phyloP scores from a whole-genome alignment of 1,139 yeast genomes.

The Suhomyces bribrorum region DNA sequence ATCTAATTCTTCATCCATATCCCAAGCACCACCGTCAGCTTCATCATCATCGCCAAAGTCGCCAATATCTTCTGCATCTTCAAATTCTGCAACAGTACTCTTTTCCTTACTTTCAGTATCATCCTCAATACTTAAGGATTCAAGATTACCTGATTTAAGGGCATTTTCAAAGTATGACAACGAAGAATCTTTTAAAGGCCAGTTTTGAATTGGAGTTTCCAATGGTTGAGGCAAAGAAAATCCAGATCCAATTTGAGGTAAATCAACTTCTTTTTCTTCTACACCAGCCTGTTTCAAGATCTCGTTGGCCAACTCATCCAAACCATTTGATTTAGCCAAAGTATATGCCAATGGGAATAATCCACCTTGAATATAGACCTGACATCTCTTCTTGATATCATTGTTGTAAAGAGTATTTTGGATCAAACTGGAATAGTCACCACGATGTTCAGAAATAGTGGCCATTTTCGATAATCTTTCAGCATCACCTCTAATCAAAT shows the following conservation, averaged over 20 bases:
- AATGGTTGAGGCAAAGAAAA: slow-evolving; percentile 48
- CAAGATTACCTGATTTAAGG: slow-evolving; percentile 70
- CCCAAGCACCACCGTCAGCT: slow-evolving; percentile 58
- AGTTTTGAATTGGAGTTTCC: slow-evolving; percentile 52
- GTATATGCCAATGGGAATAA: slow-evolving; percentile 90
- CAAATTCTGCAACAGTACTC: slow-evolving; percentile 23
- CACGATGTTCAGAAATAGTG: slow-evolving; percentile 84
- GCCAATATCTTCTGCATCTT: slow-evolving; percentile 28
- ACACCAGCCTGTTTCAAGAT: slow-evolving; percentile 72
- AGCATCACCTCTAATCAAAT: slow-evolving; percentile 78
- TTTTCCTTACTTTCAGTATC: slow-evolving; percentile 23
- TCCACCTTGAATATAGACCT: slow-evolving; percentile 75
- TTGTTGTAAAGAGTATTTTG: slow-evolving; percentile 81
- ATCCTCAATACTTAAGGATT: slow-evolving; percentile 58
- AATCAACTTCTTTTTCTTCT: slow-evolving; percentile 61
- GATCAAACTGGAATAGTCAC: slow-evolving; percentile 76
- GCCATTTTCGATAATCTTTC: slow-evolving; percentile 82
- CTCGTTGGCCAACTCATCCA: slow-evolving; percentile 69
- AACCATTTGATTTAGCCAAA: slow-evolving; percentile 84
- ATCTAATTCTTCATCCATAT: slow-evolving; percentile 50
- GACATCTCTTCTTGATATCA: slow-evolving; percentile 74
- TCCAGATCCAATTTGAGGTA: slow-evolving; percentile 56
- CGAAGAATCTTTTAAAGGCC: slow-evolving; percentile 82
- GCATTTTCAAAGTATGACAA: slow-evolving; percentile 86
- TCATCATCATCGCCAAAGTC: slow-evolving; percentile 52